phyloP scores from a whole-genome alignment of 495 filamentous ascomycete species.

The Penicillium odoratum region DNA sequence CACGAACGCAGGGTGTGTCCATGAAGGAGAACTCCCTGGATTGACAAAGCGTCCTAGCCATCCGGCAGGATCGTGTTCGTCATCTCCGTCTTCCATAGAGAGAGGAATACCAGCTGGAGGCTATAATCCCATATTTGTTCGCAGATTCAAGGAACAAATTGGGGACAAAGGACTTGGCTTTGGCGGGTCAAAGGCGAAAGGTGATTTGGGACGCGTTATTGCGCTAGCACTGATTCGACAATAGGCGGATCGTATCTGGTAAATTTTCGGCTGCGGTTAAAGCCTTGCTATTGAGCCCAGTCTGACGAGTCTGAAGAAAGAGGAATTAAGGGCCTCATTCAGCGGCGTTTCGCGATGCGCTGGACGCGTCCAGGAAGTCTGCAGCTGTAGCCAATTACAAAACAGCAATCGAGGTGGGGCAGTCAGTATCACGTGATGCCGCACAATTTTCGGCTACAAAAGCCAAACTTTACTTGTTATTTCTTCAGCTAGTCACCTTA shows the following conservation, averaged over 20 bases:
- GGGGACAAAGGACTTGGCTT: background rate
- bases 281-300: background rate
- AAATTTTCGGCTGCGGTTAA: background rate
- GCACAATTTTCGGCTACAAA: background rate
- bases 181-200: background rate
- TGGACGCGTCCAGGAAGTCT: background rate
- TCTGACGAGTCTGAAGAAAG: background rate
- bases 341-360: background rate
- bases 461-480: background rate
- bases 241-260: background rate
- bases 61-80: background rate
- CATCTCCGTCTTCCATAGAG: background rate
- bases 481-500: background rate
- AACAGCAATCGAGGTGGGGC: background rate
- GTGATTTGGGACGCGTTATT: background rate
- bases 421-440: background rate
- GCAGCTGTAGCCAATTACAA: background rate
- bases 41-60: background rate
- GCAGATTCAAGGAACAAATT: background rate
- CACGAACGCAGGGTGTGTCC: slow-evolving; percentile 1
- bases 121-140: background rate
- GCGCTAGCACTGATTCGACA: background rate
- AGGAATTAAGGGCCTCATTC: background rate
- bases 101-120: background rate
- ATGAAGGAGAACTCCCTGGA: too few species aligned